These are phyloP conservation scores for Cephaloascus fragrans DNA, from an alignment of 805 yeast species.

Conservation along the genomic window DNA sequence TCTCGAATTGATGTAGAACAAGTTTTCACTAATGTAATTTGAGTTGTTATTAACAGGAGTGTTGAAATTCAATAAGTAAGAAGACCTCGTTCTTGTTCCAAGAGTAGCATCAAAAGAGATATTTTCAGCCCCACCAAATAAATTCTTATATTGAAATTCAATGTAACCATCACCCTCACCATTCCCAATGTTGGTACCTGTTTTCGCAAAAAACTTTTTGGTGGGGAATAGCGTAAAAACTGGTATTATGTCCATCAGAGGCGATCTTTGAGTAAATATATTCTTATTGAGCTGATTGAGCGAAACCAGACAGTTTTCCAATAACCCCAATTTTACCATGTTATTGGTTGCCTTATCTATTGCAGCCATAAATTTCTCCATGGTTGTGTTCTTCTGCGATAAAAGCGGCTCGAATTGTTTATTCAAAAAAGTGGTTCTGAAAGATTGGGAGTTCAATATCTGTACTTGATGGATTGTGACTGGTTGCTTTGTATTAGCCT, in stretches of 20 bases:
- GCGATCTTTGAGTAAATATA: slow-evolving; percentile 3
- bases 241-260: slow-evolving; percentile 19
- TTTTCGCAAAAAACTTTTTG: slow-evolving; percentile 69
- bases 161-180: slow-evolving; percentile 95
- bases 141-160: slow-evolving; percentile 50
- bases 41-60: slow-evolving; percentile 35
- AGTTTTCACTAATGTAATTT: slow-evolving; percentile 26
- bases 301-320: slow-evolving; percentile 18
- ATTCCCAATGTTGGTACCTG: slow-evolving; percentile 94
- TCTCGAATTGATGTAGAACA: slow-evolving; percentile 31
- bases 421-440: slow-evolving; percentile 33
- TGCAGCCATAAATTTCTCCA: slow-evolving; percentile 25
- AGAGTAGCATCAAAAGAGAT: slow-evolving; percentile 40
- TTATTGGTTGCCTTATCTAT: slow-evolving; percentile 35
- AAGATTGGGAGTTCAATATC: slow-evolving; percentile 36
- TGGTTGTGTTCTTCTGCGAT: slow-evolving; percentile 21
- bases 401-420: slow-evolving; percentile 39
- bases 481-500: slow-evolving; percentile 25
- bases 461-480: slow-evolving; percentile 33
- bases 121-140: slow-evolving; percentile 50
- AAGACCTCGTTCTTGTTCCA: slow-evolving; percentile 40
- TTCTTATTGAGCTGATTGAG: slow-evolving; percentile 5
- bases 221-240: slow-evolving; percentile 37
- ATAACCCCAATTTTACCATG: slow-evolving; percentile 30
- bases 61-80: slow-evolving; percentile 36